Base-by-base conservation (phyloP, 1,284 basidiomycete species). In the Ceratobasidium sp. region DNA sequence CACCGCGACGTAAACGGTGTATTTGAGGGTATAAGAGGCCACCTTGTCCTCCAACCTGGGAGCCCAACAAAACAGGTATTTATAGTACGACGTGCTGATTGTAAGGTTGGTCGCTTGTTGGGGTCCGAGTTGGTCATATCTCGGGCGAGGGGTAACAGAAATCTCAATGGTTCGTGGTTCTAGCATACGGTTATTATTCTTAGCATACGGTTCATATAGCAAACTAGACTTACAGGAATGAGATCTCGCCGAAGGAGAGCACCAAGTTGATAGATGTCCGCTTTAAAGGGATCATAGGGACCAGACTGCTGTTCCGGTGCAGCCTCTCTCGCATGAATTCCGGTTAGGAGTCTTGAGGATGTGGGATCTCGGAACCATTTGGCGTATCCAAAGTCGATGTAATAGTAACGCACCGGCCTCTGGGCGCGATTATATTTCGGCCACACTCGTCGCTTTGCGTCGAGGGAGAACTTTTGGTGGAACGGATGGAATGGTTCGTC, bases 251-350 rank as follows among this genome's bases (percentile, higher is more conserved):
- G 23, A 13, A 73, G 37, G 10, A 73, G 42, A 2, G 47, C 47
- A 10, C 69, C 69, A 20, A 73, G 58, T 53, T 73, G 69, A 42
- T 61, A 73, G n/a, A 73, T 73, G 45, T 73, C 69, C 3, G 17
- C 56, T 31, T 49, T 49, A 45, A 73, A 73, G 13, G 69, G 69
- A 53, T 73, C 69, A 31, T 73, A 73, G 2, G 69, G 45, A 11
- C 56, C 69, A 3, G 33, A 26, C 2, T 4, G 17, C 23, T 73
- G 69, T 20, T 73, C 69, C 15, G 69, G 69, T 10, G 31, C 45
- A 26, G 23, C 20, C 47, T 73, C 69, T n/a, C 69, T 58, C 28
- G 69, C 69, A 1, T 33, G 23, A 31, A 13, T 31, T 7, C 69
- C 69, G 17, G 26, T 3, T 28, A 51, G n/a, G 5, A 61, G 28